A percentile compares a stretch with the other conserved stretches of the same genome.
These are phyloP conservation scores for Amanita thiersii DNA, from an alignment of 768 basidiomycete species.

Conservation along the genomic window DNA sequence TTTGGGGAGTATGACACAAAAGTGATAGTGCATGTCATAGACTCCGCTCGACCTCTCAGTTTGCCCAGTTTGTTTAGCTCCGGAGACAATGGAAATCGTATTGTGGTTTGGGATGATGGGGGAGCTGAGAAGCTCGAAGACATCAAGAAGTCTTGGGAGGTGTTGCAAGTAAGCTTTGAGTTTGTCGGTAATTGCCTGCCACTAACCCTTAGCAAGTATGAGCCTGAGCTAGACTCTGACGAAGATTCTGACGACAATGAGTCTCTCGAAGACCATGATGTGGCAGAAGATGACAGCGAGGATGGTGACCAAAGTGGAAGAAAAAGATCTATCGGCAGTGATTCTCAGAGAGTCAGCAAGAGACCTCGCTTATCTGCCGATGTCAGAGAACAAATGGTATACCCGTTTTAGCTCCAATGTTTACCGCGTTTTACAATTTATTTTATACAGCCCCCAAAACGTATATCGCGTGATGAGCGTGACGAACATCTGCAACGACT, in stretches of 20 bases:
- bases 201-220: constrained; percentile 42
- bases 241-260: constrained; percentile 39
- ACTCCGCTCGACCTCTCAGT: constrained; percentile 87
- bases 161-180: constrained; percentile 54
- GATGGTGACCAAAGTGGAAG: constrained; percentile 32
- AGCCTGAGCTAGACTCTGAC: constrained; percentile 56
- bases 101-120: constrained; percentile 93
- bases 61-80: constrained; percentile 77
- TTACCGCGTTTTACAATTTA: constrained; percentile 3
- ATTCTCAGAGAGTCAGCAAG: constrained; percentile 38
- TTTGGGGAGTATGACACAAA: constrained; percentile 62
- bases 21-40: constrained; percentile 85
- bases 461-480: constrained; percentile 66
- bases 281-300: constrained; percentile 33
- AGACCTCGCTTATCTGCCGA: constrained; percentile 48
- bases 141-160: constrained; percentile 79
- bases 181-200: constrained; percentile 1
- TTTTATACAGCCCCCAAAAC: constrained; percentile 34
- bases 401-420: constrained; percentile 4
- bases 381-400: constrained; percentile 14
- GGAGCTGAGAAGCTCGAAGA: constrained; percentile 61
- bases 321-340: constrained; percentile 37
- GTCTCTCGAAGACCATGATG: constrained; percentile 35
- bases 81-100: constrained; percentile 57
- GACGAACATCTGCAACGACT: constrained; percentile 54